Evolutionary conservation across 2,329 filamentous ascomycete genomes (phyloP).

Genomic region (Arthrobotrys sphaeroides): DNA sequence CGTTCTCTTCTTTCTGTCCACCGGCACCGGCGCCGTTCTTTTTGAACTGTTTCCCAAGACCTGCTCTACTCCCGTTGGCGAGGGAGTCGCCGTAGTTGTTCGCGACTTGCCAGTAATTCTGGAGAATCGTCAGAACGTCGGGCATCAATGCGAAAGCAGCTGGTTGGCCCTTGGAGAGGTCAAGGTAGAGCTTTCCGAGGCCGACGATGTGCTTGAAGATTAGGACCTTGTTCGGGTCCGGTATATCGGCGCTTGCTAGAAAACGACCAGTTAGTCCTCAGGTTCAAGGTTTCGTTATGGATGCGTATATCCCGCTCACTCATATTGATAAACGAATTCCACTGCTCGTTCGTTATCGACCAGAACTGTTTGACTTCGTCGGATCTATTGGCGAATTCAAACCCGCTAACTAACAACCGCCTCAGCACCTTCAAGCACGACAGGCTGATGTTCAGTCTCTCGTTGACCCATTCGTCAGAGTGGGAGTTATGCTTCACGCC

Average conservation of each 20-base stretch:
- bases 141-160: slow-evolving; percentile 84
- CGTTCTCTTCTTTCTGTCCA: slow-evolving; percentile 61
- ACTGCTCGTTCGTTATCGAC: slow-evolving; percentile 78
- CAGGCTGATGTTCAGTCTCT: slow-evolving; percentile 71
- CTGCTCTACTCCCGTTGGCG: slow-evolving; percentile 68
- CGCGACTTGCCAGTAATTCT: slow-evolving; percentile 85
- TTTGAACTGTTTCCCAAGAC: slow-evolving; percentile 55
- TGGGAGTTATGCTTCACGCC: slow-evolving; percentile 69
- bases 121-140: slow-evolving; percentile 78
- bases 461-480: slow-evolving; percentile 71
- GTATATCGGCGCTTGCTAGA: slow-evolving; percentile 27
- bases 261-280: neutral
- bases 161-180: slow-evolving; percentile 81
- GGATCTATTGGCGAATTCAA: slow-evolving; percentile 83
- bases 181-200: slow-evolving; percentile 88
- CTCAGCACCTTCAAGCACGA: slow-evolving; percentile 81
- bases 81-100: slow-evolving; percentile 77
- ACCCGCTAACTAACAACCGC: slow-evolving; percentile 80
- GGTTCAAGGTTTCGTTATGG: neutral
- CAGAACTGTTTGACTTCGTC: slow-evolving; percentile 81
- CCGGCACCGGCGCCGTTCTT: slow-evolving; percentile 60
- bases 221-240: slow-evolving; percentile 59
- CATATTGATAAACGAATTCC: slow-evolving; percentile 77
- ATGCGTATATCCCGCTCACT: slow-evolving; percentile 12
- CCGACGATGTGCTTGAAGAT: slow-evolving; percentile 90